Percentiles rank a stretch among this genome's conserved stretches.
Conservation (phyloP, 2,329 filamentous ascomycete species). For the Penicillium sp. region DNA sequence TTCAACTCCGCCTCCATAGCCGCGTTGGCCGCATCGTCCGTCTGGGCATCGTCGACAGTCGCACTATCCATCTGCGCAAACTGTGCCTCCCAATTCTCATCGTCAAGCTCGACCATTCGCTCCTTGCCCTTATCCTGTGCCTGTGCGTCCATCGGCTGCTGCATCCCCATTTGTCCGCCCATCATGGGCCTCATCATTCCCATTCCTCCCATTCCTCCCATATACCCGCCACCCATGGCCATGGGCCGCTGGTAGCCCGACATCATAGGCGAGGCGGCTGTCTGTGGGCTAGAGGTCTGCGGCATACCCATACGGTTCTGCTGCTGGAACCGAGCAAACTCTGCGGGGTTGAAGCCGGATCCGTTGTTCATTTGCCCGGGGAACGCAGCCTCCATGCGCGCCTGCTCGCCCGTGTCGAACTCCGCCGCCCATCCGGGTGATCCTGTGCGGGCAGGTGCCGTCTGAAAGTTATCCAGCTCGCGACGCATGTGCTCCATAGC, state of each 20-base stretch:
- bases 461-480: slow-evolving; percentile 59
- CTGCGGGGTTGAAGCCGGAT: slow-evolving; percentile 73
- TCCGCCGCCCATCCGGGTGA: slow-evolving; percentile 65
- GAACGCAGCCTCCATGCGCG: slow-evolving; percentile 72
- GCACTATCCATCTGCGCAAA: slow-evolving; percentile 80
- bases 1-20: slow-evolving; percentile 86
- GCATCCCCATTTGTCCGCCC: slow-evolving; percentile 52
- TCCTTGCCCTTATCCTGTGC: slow-evolving; percentile 79
- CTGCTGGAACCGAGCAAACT: slow-evolving; percentile 86
- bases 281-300: slow-evolving; percentile 59
- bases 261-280: slow-evolving; percentile 62
- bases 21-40: slow-evolving; percentile 64
- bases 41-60: slow-evolving; percentile 52
- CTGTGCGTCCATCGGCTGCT: slow-evolving; percentile 46
- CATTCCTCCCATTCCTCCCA: slow-evolving; percentile 52
- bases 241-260: slow-evolving; percentile 50
- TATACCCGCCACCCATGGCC: slow-evolving; percentile 48
- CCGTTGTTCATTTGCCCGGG: slow-evolving; percentile 53
- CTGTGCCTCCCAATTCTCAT: slow-evolving; percentile 93
- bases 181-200: slow-evolving; percentile 44
- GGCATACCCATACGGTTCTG: slow-evolving; percentile 61
- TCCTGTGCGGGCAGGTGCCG: slow-evolving; percentile 51
- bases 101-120: slow-evolving; percentile 84
- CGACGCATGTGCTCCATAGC: slow-evolving; percentile 68
- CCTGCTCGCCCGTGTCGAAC: slow-evolving; percentile 64